Base-by-base conservation (phyloP, 1,139 yeast species). In the Nadsonia starkeyi-henricii region DNA sequence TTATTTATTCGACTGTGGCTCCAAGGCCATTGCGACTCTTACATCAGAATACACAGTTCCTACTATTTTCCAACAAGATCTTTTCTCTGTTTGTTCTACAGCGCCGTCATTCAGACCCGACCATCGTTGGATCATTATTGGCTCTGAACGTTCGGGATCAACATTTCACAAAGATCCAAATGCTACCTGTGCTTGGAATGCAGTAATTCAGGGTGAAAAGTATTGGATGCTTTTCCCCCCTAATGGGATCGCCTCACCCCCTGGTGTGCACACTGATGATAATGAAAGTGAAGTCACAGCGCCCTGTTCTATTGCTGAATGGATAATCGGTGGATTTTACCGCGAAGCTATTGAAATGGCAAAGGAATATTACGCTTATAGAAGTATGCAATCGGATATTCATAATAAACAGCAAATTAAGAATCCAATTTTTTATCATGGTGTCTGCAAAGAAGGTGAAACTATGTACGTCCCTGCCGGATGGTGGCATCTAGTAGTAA, bases 401-500 rank as follows among this genome's bases (percentile, higher is more conserved):
- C 39, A 33, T 9, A 33, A 33, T 33, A 33, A 33, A 15, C 39
- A 64, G 48, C 53, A 54, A 39, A 55, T 56, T 18, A 45, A 45
- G 44, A 46, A 43, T 5, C 46, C 65, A 1, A 58, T 58, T 33
- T 81, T 85, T 53, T 62, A 71, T 43, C 77, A 86, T 20, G 93
- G 85, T 1, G 69, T 86, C 13, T 82, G 94, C 0, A 78, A 78
- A 55, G 84, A 89, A 0, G 91, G 91, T 4, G 94, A 88, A 62
- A 81, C 86, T 55, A 75, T 86, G 74, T 78, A 83, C 60, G 96
- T 88, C 3, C 96, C 96, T 2, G 74, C 89, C 20, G 94, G 95
- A 1, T 88, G 96, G 96, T 88, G 96, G 96, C 96, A 88, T 67
- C 70, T 79, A 42, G 96, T 88, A 23, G 84, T 86, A 21, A 88